Percentiles rank a stretch among this genome's conserved stretches.
Evolutionary conservation across 1,284 basidiomycete genomes (phyloP).

Genomic region (Trichosporon asahii): DNA sequence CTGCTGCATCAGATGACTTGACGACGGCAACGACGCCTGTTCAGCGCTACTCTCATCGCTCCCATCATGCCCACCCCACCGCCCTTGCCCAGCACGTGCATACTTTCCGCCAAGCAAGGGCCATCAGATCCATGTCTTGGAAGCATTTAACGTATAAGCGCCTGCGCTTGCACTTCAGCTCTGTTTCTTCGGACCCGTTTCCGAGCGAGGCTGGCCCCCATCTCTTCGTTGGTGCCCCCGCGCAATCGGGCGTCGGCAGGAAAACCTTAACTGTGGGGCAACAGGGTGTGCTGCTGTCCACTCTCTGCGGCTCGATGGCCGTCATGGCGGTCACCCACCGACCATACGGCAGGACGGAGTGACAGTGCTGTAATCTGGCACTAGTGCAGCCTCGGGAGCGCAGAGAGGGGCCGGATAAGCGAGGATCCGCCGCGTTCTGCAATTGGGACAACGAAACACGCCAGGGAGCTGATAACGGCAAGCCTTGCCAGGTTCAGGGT

Average conservation of each 20-base stretch:
- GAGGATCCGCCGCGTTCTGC: background rate
- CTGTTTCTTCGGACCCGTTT: background rate
- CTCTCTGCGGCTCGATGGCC: background rate
- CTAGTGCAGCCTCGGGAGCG: background rate
- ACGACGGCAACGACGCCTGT: background rate
- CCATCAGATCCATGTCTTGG: background rate
- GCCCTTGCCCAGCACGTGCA: background rate
- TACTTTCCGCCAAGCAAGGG: background rate
- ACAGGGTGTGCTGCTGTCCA: background rate
- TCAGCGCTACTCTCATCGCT: too few species aligned
- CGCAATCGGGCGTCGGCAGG: background rate
- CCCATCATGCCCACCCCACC: too few species aligned
- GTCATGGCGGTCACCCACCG: background rate
- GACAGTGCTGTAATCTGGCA: background rate
- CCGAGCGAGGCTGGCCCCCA: background rate
- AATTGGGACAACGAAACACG: background rate
- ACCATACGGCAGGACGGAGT: background rate
- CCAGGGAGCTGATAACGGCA: background rate
- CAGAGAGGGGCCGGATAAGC: background rate
- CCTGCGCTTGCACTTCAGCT: background rate
- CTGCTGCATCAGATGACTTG: background rate
- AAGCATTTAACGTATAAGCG: background rate
- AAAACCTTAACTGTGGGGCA: background rate
- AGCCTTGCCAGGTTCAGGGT: background rate
- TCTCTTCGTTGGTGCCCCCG: too few species aligned